Evolutionary conservation across 1,284 basidiomycete genomes (phyloP), one percentile per base, ranked within the genome.

Genomic region (Cutaneotrichosporon sp.): DNA sequence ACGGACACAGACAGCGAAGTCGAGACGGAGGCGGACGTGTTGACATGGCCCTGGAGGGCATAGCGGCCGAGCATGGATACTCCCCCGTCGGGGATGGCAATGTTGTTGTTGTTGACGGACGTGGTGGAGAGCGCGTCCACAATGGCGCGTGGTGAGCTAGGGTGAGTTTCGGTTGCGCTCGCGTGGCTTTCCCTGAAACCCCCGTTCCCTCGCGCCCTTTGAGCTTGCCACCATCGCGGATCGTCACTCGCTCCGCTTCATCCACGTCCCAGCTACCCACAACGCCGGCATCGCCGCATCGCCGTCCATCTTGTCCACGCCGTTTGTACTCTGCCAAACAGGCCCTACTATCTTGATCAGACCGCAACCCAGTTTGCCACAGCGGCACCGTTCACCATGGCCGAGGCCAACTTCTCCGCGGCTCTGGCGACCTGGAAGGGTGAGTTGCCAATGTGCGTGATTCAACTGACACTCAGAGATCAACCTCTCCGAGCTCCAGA

Each of bases 391-490:
- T 18, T 18, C 55, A 65, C n/a, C 51, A 72, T 74, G 72, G 67
- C 70, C 34, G 73, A 74, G 58, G 68, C 73, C 44, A 75, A 91
- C 75, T 93, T 93, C 77, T 88, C 87, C 21, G 84, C 85, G 49
- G 90, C 90, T 35, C 75, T 92, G 49, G 75, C 86, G 54, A 88
- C 88, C 76, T 92, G 90, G 90, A 88, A 85, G 79, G 84, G 90
- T 88, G 63, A 23, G 78, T 64, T 21, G 14, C 33, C 14, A 40
- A 30, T 5, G 26, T 30, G 26, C 21, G 26, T n/a, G n/a, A n/a
- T 2, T 15, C n/a, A 4, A 37, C 46, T 51, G 26, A 58, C 42
- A 4, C 18, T 9, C 30, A 96, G 91, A 85, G 63, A 87, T 97
- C 69, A 87, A 88, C 73, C 81, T 96, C 45, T 78, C 84, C 23